These are phyloP conservation scores for Pleurotus tuber-regium DNA, from an alignment of 768 basidiomycete genomes.

Conservation along the genomic window DNA sequence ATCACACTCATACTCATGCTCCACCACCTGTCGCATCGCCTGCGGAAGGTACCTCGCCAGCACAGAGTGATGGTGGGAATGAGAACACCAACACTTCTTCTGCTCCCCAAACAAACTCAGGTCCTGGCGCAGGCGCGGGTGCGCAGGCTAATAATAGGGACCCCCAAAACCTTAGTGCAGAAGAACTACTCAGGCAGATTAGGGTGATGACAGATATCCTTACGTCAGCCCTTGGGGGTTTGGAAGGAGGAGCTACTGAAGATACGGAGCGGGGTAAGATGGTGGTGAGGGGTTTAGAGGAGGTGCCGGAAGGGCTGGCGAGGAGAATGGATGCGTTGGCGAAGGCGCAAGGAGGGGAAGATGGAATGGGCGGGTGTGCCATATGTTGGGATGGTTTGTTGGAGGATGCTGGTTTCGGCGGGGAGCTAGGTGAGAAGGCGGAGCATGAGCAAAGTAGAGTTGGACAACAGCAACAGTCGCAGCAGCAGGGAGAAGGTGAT, in stretches of 20 bases:
- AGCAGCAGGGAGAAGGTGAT: too few relatives aligned
- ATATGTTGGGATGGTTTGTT: constrained; percentile 76
- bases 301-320: constrained; percentile 64
- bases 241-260: constrained; percentile 28
- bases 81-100: not conserved
- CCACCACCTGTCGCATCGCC: not conserved
- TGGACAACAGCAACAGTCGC: too few relatives aligned
- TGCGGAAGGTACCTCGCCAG: not conserved
- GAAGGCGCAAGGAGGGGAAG: constrained; percentile 20
- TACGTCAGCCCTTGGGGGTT: not conserved
- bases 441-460: too few relatives aligned
- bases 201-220: constrained; percentile 3
- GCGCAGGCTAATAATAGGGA: constrained; percentile 3
- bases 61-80: not conserved
- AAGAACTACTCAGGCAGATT: constrained; percentile 1
- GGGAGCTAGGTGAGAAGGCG: constrained; percentile 17
- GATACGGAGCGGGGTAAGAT: constrained; percentile 67
- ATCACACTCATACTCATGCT: not conserved
- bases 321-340: constrained; percentile 46
- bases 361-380: constrained; percentile 51
- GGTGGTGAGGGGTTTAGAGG: constrained; percentile 62
- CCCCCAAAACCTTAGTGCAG: not conserved
- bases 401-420: constrained; percentile 31
- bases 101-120: not conserved
- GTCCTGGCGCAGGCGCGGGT: not conserved